Conservation (phyloP, 495 filamentous ascomycete species). For the Cryomyces minteri region DNA sequence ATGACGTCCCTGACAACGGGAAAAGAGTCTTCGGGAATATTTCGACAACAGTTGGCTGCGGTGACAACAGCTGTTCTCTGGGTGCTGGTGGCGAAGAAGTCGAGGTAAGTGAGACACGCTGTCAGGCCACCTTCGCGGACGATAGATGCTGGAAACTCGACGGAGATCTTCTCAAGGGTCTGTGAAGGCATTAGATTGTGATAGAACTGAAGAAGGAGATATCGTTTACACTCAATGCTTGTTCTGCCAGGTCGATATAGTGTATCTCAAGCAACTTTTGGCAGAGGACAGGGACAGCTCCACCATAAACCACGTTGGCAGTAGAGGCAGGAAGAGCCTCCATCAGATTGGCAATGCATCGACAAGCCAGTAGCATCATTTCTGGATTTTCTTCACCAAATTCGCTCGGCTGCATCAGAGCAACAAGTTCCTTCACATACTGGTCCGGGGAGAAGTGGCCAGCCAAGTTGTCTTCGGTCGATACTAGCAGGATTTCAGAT, state of each 20-base stretch:
- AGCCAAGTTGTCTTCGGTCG: slow-evolving; percentile 90
- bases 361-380: slow-evolving; percentile 93
- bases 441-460: slow-evolving; percentile 89
- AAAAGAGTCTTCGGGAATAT: slow-evolving; percentile 87
- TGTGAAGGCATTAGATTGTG: slow-evolving; percentile 16
- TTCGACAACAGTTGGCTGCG: slow-evolving; percentile 93
- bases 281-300: slow-evolving; percentile 85
- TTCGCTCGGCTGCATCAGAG: slow-evolving; percentile 79
- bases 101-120: slow-evolving; percentile 82
- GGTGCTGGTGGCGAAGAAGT: slow-evolving; percentile 95
- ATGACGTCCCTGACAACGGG: slow-evolving; percentile 79
- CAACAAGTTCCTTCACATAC: slow-evolving; percentile 88
- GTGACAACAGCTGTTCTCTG: slow-evolving; percentile 94
- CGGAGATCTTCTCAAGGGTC: slow-evolving; percentile 93
- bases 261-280: slow-evolving; percentile 86
- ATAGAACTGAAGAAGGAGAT: neutral
- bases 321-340: slow-evolving; percentile 86
- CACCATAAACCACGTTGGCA: slow-evolving; percentile 88
- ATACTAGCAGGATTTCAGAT: slow-evolving; percentile 80
- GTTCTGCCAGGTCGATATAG: slow-evolving; percentile 94
- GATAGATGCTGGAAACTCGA: slow-evolving; percentile 89
- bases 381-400: slow-evolving; percentile 84
- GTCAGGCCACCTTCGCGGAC: slow-evolving; percentile 90
- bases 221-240: slow-evolving; percentile 64
- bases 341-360: slow-evolving; percentile 95